Evolutionary conservation across 345 rosid species (phyloP).

Genomic region (Eutrema yunnanense): DNA sequence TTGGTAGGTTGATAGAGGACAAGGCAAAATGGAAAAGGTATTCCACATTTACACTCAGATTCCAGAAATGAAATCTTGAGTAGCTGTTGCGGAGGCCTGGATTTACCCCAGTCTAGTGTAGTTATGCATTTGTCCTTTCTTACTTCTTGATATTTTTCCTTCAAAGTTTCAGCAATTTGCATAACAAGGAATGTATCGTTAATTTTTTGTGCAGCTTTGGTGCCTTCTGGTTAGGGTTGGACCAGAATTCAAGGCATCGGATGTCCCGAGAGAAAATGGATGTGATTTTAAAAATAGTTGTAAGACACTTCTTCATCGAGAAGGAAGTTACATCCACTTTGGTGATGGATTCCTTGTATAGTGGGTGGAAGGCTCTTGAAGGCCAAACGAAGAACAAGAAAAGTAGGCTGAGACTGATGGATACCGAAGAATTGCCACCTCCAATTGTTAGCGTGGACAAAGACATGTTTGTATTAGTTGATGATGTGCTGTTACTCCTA

Average conservation of each 20-base stretch:
- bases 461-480: conserved; percentile 75
- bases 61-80: neutral
- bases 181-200: conserved; percentile 1
- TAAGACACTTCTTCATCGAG: conserved; percentile 83
- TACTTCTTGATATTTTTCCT: neutral
- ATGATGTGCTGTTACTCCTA: conserved; percentile 64
- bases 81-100: neutral
- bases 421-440: conserved; percentile 62
- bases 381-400: conserved; percentile 63
- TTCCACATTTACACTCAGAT: neutral
- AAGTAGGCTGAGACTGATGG: conserved; percentile 46
- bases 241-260: conserved; percentile 54
- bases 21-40: conserved; percentile 90
- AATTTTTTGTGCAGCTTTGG: conserved; percentile 53
- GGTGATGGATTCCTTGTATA: conserved; percentile 98
- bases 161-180: conserved; percentile 2
- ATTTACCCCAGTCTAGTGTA: neutral
- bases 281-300: conserved; percentile 72
- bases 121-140: neutral
- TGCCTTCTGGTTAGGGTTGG: conserved; percentile 80
- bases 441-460: conserved; percentile 70
- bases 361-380: conserved; percentile 95
- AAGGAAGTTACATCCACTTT: conserved; percentile 94
- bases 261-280: conserved; percentile 88
- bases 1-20: conserved; percentile 68